Evolutionary conservation across 768 basidiomycete genomes (phyloP).

Genomic region (Harrya chromipes): DNA sequence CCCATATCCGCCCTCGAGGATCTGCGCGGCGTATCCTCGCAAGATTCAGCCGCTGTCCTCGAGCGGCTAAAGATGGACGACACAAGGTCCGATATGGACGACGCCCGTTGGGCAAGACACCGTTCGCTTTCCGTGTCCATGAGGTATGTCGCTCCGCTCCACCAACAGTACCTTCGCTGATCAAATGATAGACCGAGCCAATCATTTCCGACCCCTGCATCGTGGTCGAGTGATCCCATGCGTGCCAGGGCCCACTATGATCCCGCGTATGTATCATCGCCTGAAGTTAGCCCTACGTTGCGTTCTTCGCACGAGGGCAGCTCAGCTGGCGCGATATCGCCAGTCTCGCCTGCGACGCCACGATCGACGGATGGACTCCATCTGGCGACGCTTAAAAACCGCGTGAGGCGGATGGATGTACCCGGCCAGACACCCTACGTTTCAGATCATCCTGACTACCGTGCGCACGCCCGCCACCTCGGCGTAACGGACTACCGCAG

Average conservation of each 20-base stretch:
- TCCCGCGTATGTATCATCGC: conserved; percentile 9
- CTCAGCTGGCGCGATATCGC: conserved; percentile 51
- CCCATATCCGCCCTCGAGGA: conserved; percentile 71
- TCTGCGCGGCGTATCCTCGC: conserved; percentile 45
- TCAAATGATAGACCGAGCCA: conserved; percentile 12
- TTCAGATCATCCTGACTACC: conserved; percentile 16
- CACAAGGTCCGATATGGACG: conserved; percentile 20
- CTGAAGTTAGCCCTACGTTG: conserved; percentile 20
- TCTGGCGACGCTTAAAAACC: conserved; percentile 13
- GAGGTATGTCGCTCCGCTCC: conserved; percentile 20
- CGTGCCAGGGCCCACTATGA: conserved; percentile 18
- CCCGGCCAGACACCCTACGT: conserved; percentile 7
- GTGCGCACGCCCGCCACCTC: conserved; percentile 6
- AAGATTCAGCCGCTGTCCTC: conserved; percentile 65
- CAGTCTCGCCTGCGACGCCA: conserved; percentile 50
- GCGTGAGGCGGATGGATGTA: conserved; percentile 9
- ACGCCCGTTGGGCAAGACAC: conserved; percentile 37
- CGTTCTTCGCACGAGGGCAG: conserved; percentile 42
- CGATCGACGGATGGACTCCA: conserved; percentile 36
- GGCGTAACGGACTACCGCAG: conserved; percentile 13
- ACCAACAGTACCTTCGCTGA: not conserved
- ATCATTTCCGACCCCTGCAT: conserved; percentile 17
- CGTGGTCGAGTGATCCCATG: conserved; percentile 26
- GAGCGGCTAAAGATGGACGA: conserved; percentile 60
- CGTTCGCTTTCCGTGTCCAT: conserved; percentile 43